Percentiles rank a stretch among this genome's conserved stretches.
phyloP scores from a whole-genome alignment of 2,329 filamentous ascomycete species.

The Alternaria ethzedia region DNA sequence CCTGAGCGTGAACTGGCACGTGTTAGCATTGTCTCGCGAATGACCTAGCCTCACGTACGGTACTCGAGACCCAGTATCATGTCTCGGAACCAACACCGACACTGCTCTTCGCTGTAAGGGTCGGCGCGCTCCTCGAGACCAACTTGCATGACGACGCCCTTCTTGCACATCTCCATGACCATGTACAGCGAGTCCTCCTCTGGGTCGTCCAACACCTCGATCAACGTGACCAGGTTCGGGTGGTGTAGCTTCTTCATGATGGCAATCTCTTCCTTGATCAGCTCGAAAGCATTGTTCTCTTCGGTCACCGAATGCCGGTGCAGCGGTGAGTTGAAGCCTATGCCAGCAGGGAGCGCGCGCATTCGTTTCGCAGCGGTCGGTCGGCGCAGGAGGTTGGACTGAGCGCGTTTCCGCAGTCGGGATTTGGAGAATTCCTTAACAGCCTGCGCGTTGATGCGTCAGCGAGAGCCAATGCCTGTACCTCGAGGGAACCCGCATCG shows the following conservation, averaged over 20 bases:
- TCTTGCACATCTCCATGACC: conserved; percentile 99
- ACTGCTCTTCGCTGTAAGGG: conserved; percentile 82
- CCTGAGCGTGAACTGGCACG: conserved; percentile 81
- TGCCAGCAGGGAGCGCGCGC: conserved; percentile 59
- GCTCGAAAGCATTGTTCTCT: conserved; percentile 74
- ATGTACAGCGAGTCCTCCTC: conserved; percentile 97
- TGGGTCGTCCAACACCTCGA: conserved; percentile 94
- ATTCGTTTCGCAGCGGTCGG: conserved; percentile 61
- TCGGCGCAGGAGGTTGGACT: conserved; percentile 82
- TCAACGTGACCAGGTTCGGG: conserved; percentile 87
- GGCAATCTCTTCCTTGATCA: conserved; percentile 95
- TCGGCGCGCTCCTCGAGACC: conserved; percentile 81
- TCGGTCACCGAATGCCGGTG: conserved; percentile 65
- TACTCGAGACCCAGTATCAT: conserved; percentile 95
- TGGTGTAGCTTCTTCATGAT: conserved; percentile 99
- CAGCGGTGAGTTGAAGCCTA: conserved; percentile 68
- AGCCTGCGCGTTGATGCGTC: conserved; percentile 64
- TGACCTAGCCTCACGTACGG: conserved; percentile 58
- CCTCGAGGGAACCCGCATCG: conserved; percentile 32
- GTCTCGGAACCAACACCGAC: conserved; percentile 92
- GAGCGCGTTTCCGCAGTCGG: conserved; percentile 83
- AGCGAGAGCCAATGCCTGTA: conserved; percentile 30
- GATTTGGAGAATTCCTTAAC: conserved; percentile 98
- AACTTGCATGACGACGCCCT: conserved; percentile 96
- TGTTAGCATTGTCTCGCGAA: conserved; percentile 19